These are phyloP conservation scores for Actinomucor elegans DNA, from an alignment of 371 early-diverging fungal genomes.

Conservation along the genomic window DNA sequence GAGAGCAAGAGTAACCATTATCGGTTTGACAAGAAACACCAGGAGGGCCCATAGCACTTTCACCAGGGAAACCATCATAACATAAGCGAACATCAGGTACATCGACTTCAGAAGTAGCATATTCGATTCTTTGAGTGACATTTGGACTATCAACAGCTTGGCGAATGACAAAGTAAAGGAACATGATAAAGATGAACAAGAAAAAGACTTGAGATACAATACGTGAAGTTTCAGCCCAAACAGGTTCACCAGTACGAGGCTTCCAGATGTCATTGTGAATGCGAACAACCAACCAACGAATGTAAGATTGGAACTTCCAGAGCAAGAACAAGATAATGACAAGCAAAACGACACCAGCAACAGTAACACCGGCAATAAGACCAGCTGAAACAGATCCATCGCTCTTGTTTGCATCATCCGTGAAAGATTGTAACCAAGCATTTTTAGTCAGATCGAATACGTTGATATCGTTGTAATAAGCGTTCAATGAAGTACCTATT, in stretches of 20 bases:
- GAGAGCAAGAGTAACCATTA: constrained; percentile 34
- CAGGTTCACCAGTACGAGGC: constrained; percentile 51
- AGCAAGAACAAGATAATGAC: constrained; percentile 40
- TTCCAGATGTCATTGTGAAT: constrained; percentile 50
- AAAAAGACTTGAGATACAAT: constrained; percentile 42
- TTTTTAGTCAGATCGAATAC: constrained; percentile 18
- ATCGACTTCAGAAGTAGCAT: constrained; percentile 32
- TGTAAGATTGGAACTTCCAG: constrained; percentile 44
- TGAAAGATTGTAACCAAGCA: constrained; percentile 38
- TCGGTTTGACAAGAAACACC: constrained; percentile 43
- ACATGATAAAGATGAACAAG: constrained; percentile 39
- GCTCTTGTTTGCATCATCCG: not conserved
- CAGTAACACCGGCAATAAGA: constrained; percentile 45
- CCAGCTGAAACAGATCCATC: constrained; percentile 32
- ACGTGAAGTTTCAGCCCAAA: constrained; percentile 52
- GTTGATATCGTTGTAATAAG: constrained; percentile 48
- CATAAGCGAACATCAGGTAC: constrained; percentile 51
- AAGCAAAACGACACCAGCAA: constrained; percentile 34
- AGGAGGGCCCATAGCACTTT: constrained; percentile 19
- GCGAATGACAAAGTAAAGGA: constrained; percentile 45
- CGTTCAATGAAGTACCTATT: constrained; percentile 33
- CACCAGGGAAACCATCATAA: constrained; percentile 41
- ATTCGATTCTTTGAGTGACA: constrained; percentile 41
- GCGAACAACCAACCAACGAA: constrained; percentile 35
- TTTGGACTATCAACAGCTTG: constrained; percentile 49